Percentiles rank a stretch among this genome's conserved stretches.
These are phyloP conservation scores for Gossypioides kirkii DNA, from an alignment of 345 rosid genomes.

Conservation along the genomic window DNA sequence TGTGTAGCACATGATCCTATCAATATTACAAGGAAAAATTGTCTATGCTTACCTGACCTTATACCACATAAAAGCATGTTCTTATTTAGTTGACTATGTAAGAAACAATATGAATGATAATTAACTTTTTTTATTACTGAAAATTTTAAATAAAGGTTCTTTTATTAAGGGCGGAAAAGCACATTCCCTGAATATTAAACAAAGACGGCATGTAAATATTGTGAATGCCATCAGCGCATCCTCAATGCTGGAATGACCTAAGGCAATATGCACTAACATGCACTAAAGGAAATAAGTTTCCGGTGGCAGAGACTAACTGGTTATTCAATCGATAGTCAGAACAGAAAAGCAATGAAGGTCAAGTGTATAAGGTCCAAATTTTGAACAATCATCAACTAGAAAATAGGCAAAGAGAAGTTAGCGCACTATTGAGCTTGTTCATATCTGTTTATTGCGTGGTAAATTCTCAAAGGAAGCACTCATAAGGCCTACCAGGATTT, in stretches of 20 bases:
- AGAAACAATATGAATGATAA: not conserved
- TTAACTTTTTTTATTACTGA: not conserved
- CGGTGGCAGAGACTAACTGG: not conserved
- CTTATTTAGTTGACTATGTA: not conserved
- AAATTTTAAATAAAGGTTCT: not conserved
- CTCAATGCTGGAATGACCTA: not conserved
- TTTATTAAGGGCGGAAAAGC: not conserved
- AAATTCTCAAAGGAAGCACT: not conserved
- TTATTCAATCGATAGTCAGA: not conserved
- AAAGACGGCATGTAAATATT: not conserved
- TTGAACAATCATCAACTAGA: not conserved
- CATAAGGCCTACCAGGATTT: not conserved
- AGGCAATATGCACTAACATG: not conserved
- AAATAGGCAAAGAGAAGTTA: not conserved
- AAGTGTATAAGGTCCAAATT: not conserved
- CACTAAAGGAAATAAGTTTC: not conserved
- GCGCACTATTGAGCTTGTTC: not conserved
- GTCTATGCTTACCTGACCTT: not conserved
- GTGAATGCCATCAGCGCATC: not conserved
- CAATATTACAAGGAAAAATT: not conserved
- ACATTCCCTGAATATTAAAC: not conserved
- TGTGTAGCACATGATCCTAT: not conserved
- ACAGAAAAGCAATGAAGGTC: not conserved
- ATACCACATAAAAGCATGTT: not conserved
- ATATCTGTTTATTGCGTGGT: not conserved